phyloP scores from a whole-genome alignment of 345 rosid genomes.

The Eucalyptus curtisii region DNA sequence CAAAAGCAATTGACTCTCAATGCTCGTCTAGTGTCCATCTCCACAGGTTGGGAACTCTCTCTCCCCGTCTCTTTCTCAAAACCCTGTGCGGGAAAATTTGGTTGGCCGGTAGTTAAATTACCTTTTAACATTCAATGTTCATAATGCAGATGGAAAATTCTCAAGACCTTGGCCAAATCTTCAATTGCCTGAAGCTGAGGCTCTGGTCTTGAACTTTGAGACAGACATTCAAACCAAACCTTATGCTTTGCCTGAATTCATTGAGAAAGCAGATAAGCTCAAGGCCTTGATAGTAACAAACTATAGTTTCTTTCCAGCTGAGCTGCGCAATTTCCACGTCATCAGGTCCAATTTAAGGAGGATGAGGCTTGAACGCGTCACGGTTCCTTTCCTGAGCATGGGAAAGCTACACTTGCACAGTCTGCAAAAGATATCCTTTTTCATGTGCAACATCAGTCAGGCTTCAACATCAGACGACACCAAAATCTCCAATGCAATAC shows the following conservation, averaged over 20 bases:
- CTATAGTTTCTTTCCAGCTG: slow-evolving; percentile 9
- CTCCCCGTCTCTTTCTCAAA: not conserved
- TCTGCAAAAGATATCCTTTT: slow-evolving; percentile 29
- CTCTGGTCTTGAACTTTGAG: slow-evolving; percentile 23
- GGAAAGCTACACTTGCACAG: not conserved
- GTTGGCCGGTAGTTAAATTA: not conserved
- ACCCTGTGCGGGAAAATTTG: not conserved
- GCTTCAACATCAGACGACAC: not conserved
- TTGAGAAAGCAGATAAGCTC: slow-evolving; percentile 22
- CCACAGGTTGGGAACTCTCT: slow-evolving; percentile 16
- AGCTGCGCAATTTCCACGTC: slow-evolving; percentile 15
- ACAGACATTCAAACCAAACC: not conserved
- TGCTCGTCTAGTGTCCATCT: slow-evolving; percentile 31
- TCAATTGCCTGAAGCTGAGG: slow-evolving; percentile 29
- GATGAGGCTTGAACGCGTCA: slow-evolving; percentile 33
- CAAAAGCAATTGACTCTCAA: not conserved
- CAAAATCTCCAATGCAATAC: slow-evolving; percentile 5
- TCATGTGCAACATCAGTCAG: slow-evolving; percentile 24
- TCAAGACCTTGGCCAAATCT: slow-evolving; percentile 21
- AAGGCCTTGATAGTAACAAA: slow-evolving; percentile 32
- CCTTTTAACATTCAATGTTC: too few species aligned
- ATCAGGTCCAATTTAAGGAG: slow-evolving; percentile 34
- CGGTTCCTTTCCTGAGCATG: slow-evolving; percentile 1
- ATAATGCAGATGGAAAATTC: slow-evolving; percentile 29
- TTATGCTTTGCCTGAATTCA: slow-evolving; percentile 34